Base-by-base conservation (phyloP, 2,329 filamentous ascomycete genomes). In the Pestalotiopsis sp. region DNA sequence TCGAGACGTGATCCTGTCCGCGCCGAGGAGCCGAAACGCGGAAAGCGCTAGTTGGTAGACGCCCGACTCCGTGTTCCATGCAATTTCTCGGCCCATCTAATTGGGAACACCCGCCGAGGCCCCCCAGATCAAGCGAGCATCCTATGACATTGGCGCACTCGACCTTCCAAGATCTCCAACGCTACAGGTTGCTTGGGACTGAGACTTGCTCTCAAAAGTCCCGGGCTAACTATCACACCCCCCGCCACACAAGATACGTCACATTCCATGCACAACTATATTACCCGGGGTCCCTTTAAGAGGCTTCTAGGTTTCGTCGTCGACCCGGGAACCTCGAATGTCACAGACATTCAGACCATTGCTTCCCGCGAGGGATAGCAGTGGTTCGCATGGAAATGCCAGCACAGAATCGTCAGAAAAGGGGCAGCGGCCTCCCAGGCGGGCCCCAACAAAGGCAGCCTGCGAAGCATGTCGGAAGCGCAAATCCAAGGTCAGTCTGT, bases 321-420 rank as follows among this genome's bases (percentile, higher is more conserved):
- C 23, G 14, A 17, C 9, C n/a, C 4, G 14, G 12, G 13, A 61
- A 20, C 3, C 7, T 40, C 56, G 57, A n/a, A 69, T 69, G 68
- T 66, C 68, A 56, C 68, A 66, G 12, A 31, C 68, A n/a, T 66
- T 69, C n/a, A 66, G 68, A 31, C 68, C 60, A 41, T 59, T 69
- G 38, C 66, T 69, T 56, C 68, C 68, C 36, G 68, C 68, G 17
- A 60, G 31, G 56, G 56, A 41, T 6, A 27, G 66, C 64, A 31
- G 23, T 63, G 62, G 68, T 66, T 41, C 63, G 23, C 66, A 59
- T 31, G 66, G 58, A 3, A 62, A 38, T 27, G 62, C 52, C 4
- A 65, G 60, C 61, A 36, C 60, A 49, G 60, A 68, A 31, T 65
- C 52, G 20, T 31, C 63, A 14, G 58, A 40, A 31, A 27, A 49